Evolutionary conservation across 2,329 filamentous ascomycete species (phyloP).

Genomic region (Penicillium verrucosum): DNA sequence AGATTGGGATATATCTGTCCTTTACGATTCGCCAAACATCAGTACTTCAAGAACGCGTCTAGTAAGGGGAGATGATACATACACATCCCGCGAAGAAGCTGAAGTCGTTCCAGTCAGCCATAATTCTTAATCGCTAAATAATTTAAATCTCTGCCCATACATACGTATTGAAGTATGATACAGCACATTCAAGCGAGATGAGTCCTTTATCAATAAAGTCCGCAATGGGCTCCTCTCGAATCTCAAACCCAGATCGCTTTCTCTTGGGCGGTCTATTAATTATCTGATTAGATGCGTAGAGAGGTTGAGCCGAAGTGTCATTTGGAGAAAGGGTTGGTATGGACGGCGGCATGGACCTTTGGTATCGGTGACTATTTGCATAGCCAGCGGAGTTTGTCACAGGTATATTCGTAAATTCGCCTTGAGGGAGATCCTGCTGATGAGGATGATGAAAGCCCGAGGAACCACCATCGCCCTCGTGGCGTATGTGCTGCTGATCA

Average conservation of each 20-base stretch:
- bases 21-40: slow-evolving; percentile 9
- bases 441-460: slow-evolving; percentile 4
- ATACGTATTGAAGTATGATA: slow-evolving; percentile 34
- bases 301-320: slow-evolving; percentile 5
- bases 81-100: slow-evolving; percentile 41
- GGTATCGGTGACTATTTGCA: neutral
- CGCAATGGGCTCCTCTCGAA: slow-evolving; percentile 31
- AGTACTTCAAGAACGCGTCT: neutral
- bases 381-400: neutral
- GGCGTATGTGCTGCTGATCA: neutral
- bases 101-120: neutral
- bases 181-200: slow-evolving; percentile 33
- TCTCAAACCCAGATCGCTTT: slow-evolving; percentile 34
- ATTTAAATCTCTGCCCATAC: neutral
- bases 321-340: slow-evolving; percentile 9
- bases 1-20: slow-evolving; percentile 51
- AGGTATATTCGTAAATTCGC: neutral
- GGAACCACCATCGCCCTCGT: slow-evolving; percentile 7
- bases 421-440: neutral
- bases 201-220: slow-evolving; percentile 38
- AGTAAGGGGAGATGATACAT: slow-evolving; percentile 6
- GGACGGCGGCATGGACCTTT: slow-evolving; percentile 3
- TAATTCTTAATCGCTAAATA: neutral
- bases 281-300: neutral
- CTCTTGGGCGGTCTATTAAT: slow-evolving; percentile 20